Conservation (phyloP, 1,139 yeast genomes). For the Yamadazyma songkhlaensis region DNA sequence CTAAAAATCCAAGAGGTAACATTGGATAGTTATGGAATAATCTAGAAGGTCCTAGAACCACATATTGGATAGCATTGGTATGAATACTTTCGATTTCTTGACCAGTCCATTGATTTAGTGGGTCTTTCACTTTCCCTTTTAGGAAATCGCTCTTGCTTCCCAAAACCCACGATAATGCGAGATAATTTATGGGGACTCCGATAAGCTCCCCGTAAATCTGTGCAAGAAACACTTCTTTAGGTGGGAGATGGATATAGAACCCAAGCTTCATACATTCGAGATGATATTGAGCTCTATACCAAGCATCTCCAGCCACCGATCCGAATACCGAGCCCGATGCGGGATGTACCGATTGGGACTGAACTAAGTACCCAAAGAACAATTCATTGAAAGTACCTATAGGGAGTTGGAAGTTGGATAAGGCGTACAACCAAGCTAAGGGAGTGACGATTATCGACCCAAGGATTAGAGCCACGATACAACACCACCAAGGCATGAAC, state of each 20-base stretch:
- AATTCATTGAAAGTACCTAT: slow-evolving; percentile 52
- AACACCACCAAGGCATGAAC: slow-evolving; percentile 52
- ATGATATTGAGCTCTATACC: slow-evolving; percentile 52
- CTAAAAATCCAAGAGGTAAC: slow-evolving; percentile 43
- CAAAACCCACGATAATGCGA: slow-evolving; percentile 47
- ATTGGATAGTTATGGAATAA: slow-evolving; percentile 38
- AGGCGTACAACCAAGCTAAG: slow-evolving; percentile 48
- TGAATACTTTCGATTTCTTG: slow-evolving; percentile 39
- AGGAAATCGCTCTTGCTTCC: slow-evolving; percentile 35
- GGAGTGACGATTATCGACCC: slow-evolving; percentile 49
- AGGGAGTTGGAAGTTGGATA: slow-evolving; percentile 50
- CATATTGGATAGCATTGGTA: slow-evolving; percentile 50
- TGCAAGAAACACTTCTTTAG: slow-evolving; percentile 44
- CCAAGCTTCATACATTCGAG: slow-evolving; percentile 49
- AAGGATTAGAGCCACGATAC: slow-evolving; percentile 38
- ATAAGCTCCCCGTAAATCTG: slow-evolving; percentile 48
- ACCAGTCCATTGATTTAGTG: slow-evolving; percentile 54
- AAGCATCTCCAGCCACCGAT: slow-evolving; percentile 51
- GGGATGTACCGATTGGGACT: slow-evolving; percentile 36
- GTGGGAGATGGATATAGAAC: slow-evolving; percentile 48
- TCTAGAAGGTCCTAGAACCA: slow-evolving; percentile 44
- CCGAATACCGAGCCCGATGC: slow-evolving; percentile 50
- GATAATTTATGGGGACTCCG: slow-evolving; percentile 50
- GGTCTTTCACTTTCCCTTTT: slow-evolving; percentile 37
- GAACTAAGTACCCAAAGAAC: slow-evolving; percentile 45